Base-by-base conservation (phyloP, 345 rosid genomes). In the Firmiana major region DNA sequence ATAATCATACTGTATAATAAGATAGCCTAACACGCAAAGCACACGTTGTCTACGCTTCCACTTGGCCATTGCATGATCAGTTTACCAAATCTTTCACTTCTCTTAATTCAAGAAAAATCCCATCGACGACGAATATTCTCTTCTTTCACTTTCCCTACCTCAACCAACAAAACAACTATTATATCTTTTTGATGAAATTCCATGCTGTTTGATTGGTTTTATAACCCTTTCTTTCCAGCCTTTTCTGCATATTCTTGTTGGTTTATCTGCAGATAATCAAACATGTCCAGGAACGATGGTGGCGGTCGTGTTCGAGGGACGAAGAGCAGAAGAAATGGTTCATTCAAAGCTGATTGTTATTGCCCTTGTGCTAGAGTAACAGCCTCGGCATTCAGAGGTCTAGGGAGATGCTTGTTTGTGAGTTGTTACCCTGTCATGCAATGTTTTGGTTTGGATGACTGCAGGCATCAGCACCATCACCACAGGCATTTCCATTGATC, bases 381-480 rank as follows among this genome's bases (percentile, higher is more conserved):
- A 17, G 21, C 21, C 0, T 80, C 77, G 1, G 82, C 78, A 28
- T 63, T 79, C 34, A 80, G 80, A 74, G 80, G 88, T 42, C 46
- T 82, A 21, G 81, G 88, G 12, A 83, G 89, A 71, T 86, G 89
- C 75, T 65, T 84, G 76, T 88, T 83, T 74, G 84, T 88, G 63
- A 69, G 81, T 40, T 84, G 84, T 68, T 86, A 80, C 66, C 89
- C 91, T 16, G 49, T 84, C 59, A 42, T 86, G 19, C 89, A 82
- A 34, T 86, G 89, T 78, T 80, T 79, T 70, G 89, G 89, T 6
- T 81, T 76, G 77, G 91, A 88, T 73, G 88, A 86, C 7, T 49
- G 76, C 0, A 80, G 88, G 68, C 91, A 86, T 58, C 84, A 64
- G 0, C 87, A 85, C 43, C 87, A 85, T 69, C 88, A 86, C 31